A percentile compares a stretch with the other conserved stretches of the same genome.
Conservation (phyloP, 2,329 filamentous ascomycete genomes). For the Coniochaeta prunicola region DNA sequence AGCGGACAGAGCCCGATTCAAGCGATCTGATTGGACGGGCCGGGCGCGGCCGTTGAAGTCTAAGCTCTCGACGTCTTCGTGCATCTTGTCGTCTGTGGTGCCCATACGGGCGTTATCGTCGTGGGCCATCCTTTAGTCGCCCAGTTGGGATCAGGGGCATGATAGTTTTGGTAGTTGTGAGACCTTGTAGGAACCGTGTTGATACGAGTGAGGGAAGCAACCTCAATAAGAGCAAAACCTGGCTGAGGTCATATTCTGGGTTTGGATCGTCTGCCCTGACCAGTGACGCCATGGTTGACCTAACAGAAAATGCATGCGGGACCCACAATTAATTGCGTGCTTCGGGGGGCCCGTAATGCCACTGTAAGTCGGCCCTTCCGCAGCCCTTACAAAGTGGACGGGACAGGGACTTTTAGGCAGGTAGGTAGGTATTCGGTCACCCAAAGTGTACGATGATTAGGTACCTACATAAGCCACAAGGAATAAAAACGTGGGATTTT, state of each 20-base stretch:
- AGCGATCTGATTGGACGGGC: conserved; percentile 29
- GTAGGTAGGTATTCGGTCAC: too few species aligned
- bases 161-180: not conserved
- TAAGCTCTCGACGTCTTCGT: not conserved
- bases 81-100: not conserved
- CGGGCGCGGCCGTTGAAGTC: not conserved
- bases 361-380: not conserved
- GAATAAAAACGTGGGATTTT: too few species aligned
- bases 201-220: not conserved
- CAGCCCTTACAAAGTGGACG: not conserved
- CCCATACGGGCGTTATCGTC: not conserved
- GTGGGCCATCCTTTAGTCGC: not conserved
- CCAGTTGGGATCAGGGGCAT: not conserved
- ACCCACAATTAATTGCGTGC: not conserved
- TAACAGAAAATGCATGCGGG: not conserved
- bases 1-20: conserved; percentile 48
- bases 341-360: not conserved
- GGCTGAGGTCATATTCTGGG: not conserved
- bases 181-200: not conserved
- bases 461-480: not conserved
- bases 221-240: not conserved
- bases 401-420: not conserved
- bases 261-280: too few species aligned
- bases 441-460: not conserved
- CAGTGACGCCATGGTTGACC: not conserved